Conservation (phyloP, 2,329 filamentous ascomycete genomes). For the Chrysoporthe austroafricana region DNA sequence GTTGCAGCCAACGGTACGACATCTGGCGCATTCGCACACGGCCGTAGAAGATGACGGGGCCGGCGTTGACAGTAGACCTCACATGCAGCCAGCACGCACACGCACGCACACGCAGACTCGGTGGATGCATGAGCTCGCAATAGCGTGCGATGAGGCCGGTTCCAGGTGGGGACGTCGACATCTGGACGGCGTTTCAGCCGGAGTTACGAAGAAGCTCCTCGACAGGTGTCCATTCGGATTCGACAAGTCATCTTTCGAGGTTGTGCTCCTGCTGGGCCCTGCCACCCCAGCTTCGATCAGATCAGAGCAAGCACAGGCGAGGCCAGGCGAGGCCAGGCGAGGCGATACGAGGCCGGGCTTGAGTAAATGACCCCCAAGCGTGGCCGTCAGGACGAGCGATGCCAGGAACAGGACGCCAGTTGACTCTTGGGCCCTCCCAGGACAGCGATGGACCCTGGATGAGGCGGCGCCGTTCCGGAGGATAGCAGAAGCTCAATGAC, state of each 20-base stretch:
- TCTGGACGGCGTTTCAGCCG: slow-evolving; percentile 22
- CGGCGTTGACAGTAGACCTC: not conserved
- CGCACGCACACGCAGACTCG: not conserved
- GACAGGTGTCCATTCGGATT: not conserved
- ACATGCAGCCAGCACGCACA: not conserved
- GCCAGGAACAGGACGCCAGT: not conserved
- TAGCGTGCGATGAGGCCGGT: not conserved
- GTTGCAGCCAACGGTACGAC: not conserved
- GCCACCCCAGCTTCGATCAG: not conserved
- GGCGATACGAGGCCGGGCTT: not conserved
- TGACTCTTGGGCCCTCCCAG: not conserved
- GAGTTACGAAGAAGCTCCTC: slow-evolving; percentile 9
- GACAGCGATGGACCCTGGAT: slow-evolving; percentile 10
- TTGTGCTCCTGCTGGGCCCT: not conserved
- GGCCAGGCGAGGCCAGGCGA: not conserved
- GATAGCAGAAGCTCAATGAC: not conserved
- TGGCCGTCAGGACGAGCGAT: not conserved
- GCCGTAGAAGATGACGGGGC: too few species aligned
- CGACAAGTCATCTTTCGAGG: not conserved
- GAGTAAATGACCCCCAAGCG: not conserved
- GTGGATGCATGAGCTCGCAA: not conserved
- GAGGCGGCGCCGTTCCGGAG: not conserved
- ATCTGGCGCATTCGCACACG: not conserved
- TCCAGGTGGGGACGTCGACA: not conserved
- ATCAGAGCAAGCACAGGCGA: not conserved